These are phyloP conservation scores for Mucor racemosus DNA, from an alignment of 371 early-diverging fungal species.

Conservation along the genomic window DNA sequence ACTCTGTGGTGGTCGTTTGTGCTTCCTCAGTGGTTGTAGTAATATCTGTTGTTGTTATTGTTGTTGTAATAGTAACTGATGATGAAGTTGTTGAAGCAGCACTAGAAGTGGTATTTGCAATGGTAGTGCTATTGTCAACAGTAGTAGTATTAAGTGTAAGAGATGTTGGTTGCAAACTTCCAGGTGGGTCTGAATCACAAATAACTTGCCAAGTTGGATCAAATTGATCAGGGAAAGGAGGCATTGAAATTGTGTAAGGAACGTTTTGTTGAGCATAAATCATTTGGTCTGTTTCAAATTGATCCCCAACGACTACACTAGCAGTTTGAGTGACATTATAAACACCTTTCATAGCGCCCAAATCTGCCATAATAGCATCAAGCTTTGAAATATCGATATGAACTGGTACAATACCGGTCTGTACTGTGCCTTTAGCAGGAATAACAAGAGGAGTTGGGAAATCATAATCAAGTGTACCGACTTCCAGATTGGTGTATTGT, in stretches of 20 bases:
- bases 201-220: not conserved
- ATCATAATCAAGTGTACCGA: conserved; percentile 29
- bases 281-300: conserved; percentile 29
- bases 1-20: not conserved
- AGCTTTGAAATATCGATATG: not conserved
- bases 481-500: conserved; percentile 5
- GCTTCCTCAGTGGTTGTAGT: not conserved
- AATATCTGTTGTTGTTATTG: no score
- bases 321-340: conserved; percentile 32
- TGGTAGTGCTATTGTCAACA: conserved; percentile 9
- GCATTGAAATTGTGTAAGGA: conserved; percentile 20
- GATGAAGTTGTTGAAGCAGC: not conserved
- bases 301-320: conserved; percentile 29
- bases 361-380: conserved; percentile 1
- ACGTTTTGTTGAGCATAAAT: conserved; percentile 39
- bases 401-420: conserved; percentile 19
- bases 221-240: conserved; percentile 16
- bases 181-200: not conserved
- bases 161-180: not conserved
- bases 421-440: conserved; percentile 13
- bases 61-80: no score
- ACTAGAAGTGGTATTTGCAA: conserved; percentile 15
- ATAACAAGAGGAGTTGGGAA: conserved; percentile 24
- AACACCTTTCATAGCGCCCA: conserved; percentile 8
- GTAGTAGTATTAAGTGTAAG: not conserved